Percentiles rank a stretch among this genome's conserved stretches.
Evolutionary conservation across 352 stramenopile genomes (phyloP).

Genomic region (Phytophthora foliorum): DNA sequence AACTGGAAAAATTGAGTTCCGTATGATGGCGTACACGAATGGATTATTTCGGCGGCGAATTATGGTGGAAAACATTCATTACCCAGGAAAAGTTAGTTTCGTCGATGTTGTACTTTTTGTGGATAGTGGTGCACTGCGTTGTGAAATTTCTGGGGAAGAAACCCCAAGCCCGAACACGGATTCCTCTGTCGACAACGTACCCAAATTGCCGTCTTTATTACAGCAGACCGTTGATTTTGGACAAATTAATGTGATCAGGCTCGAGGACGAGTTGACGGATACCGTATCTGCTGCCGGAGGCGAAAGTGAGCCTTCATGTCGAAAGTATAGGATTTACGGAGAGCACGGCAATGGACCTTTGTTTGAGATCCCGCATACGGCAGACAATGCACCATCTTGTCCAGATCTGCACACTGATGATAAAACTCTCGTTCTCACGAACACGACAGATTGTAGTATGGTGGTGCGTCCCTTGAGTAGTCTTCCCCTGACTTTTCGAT

Average conservation of each 20-base stretch:
- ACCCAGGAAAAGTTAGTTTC: constrained; percentile 80
- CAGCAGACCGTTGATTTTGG: constrained; percentile 61
- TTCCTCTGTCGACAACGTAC: not conserved
- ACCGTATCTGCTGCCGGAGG: constrained; percentile 23
- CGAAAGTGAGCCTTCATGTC: constrained; percentile 49
- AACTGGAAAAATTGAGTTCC: constrained; percentile 65
- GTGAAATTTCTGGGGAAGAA: constrained; percentile 36
- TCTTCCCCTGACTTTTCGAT: constrained; percentile 71
- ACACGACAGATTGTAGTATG: constrained; percentile 60
- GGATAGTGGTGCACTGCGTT: constrained; percentile 71
- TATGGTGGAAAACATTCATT: constrained; percentile 87
- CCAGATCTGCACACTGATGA: constrained; percentile 11
- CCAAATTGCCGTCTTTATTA: not conserved
- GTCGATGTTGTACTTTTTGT: constrained; percentile 88
- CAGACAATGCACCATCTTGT: constrained; percentile 1
- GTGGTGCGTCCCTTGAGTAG: constrained; percentile 79
- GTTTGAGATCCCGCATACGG: constrained; percentile 26
- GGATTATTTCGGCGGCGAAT: constrained; percentile 86
- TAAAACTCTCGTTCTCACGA: constrained; percentile 62
- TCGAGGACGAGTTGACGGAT: constrained; percentile 73
- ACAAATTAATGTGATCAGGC: constrained; percentile 72
- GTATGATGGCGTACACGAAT: constrained; percentile 71
- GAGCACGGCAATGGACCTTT: constrained; percentile 28
- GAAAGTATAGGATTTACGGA: constrained; percentile 76
- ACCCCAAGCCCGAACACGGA: not conserved